Conservation (phyloP, 768 basidiomycete species). For the Pilatotrama ljubarskyi region DNA sequence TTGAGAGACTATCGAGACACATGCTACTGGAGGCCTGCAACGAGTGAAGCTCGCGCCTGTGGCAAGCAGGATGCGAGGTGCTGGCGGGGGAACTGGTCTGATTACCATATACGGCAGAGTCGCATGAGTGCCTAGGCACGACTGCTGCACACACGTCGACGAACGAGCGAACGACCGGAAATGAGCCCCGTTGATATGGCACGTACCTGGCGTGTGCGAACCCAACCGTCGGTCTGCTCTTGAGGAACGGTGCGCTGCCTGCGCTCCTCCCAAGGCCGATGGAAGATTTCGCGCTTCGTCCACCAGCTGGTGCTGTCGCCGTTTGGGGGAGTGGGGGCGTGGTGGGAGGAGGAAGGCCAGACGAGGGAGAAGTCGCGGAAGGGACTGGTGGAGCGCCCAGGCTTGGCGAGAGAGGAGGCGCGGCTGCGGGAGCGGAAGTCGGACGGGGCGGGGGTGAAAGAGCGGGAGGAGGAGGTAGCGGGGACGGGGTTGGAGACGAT, state of each 20-base stretch:
- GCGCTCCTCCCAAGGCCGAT: constrained; percentile 31
- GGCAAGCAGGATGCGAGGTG: too few relatives aligned
- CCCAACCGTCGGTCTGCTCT: constrained; percentile 32
- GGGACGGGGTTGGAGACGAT: constrained; percentile 15
- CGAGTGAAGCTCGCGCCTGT: too few relatives aligned
- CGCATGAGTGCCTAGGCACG: too few relatives aligned
- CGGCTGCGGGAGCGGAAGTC: constrained; percentile 20
- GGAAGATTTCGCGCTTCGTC: constrained; percentile 16
- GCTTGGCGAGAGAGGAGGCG: constrained; percentile 10
- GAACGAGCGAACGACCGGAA: too few relatives aligned
- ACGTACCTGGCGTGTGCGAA: constrained; percentile 30
- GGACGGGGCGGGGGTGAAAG: background rate
- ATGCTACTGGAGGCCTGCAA: too few relatives aligned
- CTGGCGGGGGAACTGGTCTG: too few relatives aligned
- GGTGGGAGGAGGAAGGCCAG: constrained; percentile 6
- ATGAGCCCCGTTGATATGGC: background rate
- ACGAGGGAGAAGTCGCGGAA: constrained; percentile 21
- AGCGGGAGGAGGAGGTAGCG: constrained; percentile 9
- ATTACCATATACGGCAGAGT: too few relatives aligned
- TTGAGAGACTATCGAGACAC: too few relatives aligned
- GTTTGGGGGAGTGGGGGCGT: constrained; percentile 20
- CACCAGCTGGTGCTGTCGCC: constrained; percentile 29
- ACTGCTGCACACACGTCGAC: too few relatives aligned
- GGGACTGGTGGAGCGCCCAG: constrained; percentile 18
- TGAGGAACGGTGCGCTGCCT: constrained; percentile 27